Evolutionary conservation across 805 yeast genomes (phyloP).

Genomic region (Phaffomyces antillensis): DNA sequence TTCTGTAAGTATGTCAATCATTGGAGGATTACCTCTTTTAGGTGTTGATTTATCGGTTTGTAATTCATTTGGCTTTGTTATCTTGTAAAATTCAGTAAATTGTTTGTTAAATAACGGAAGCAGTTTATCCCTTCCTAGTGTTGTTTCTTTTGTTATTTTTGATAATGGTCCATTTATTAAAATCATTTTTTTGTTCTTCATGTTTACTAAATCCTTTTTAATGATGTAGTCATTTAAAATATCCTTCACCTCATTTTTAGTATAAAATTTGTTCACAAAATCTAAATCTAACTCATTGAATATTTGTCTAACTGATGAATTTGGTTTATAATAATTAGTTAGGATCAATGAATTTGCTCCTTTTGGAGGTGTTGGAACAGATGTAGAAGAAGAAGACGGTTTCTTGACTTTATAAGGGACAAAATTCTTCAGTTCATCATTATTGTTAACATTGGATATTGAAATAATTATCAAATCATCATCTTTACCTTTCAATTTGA

Average conservation of each 20-base stretch:
- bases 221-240: constrained; percentile 52
- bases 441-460: constrained; percentile 37
- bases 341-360: constrained; percentile 27
- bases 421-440: constrained; percentile 48
- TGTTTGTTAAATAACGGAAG: constrained; percentile 37
- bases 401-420: constrained; percentile 47
- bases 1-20: constrained; percentile 59
- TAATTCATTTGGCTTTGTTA: constrained; percentile 27
- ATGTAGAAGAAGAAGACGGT: constrained; percentile 11
- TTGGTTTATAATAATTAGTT: constrained; percentile 57
- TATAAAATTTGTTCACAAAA: constrained; percentile 35
- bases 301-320: constrained; percentile 38
- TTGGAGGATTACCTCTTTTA: constrained; percentile 62
- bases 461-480: constrained; percentile 63
- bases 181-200: constrained; percentile 46
- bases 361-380: background rate
- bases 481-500: constrained; percentile 76
- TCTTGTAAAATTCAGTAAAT: constrained; percentile 42
- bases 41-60: constrained; percentile 30
- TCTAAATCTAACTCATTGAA: constrained; percentile 36
- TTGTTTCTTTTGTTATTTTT: constrained; percentile 31
- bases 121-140: constrained; percentile 29
- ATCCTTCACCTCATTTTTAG: constrained; percentile 45
- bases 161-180: constrained; percentile 47
- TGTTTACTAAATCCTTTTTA: constrained; percentile 41